Evolutionary conservation across 805 yeast genomes (phyloP), one percentile per base, ranked within the genome.

Genomic region (Myxozyma sirexii): DNA sequence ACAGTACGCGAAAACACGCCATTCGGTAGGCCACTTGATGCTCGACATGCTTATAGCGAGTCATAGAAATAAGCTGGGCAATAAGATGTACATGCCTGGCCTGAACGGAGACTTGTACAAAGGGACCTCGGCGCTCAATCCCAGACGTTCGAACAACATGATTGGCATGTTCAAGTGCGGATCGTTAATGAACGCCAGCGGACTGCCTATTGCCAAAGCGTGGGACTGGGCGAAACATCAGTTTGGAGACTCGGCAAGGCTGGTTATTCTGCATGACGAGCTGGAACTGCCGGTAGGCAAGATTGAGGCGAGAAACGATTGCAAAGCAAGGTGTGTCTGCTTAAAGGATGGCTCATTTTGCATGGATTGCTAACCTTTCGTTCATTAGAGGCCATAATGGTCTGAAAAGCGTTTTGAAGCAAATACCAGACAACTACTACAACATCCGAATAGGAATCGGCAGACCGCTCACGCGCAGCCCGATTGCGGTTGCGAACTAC

Each of bases 351-450:
- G n/a, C n/a, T n/a, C n/a, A n/a, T n/a, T n/a, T n/a, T n/a, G n/a
- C n/a, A n/a, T n/a, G n/a, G n/a, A n/a, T n/a, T n/a, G n/a, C n/a
- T n/a, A n/a, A n/a, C n/a, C n/a, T n/a, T n/a, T n/a, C n/a, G 15
- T 17, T 43, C 23, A 5, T 84, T 15, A 77, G 94, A 46, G 97
- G 97, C 0, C 98, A 92, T 68, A 90, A 90, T 69, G 97, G 97
- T 0, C 76, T 92, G 27, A 80, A 80, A 62, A 82, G 87, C 42
- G 79, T 92, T 2, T 80, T 79, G 45, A 64, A 71, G 5, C 43
- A 59, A 23, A 71, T 80, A 38, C 35, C 24, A n/a, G 53, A 37
- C 26, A 26, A 26, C 19, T 37, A 13, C 19, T 24, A 23, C 42
- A 82, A 89, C 52, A 69, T 91, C 13, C 82, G 87, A 17, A 77